Evolutionary conservation across 768 basidiomycete genomes (phyloP), one percentile per base, ranked within the genome.

Genomic region (Paxillus involutus): DNA sequence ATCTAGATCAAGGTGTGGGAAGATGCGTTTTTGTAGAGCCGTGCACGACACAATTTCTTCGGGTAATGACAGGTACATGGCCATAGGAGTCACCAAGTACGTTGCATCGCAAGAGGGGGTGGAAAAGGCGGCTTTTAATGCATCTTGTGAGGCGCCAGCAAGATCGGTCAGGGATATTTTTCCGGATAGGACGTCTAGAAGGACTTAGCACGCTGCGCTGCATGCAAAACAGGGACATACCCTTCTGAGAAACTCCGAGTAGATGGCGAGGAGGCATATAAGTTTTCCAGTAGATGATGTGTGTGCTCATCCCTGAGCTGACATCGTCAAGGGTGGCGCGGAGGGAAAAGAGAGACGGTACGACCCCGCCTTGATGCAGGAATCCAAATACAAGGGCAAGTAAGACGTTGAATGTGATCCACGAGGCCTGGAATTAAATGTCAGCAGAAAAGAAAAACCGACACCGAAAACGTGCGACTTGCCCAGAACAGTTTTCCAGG

Each of bases 241-340:
- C 68, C 50, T 33, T 41, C 48, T 50, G 56, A 7, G 52, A 55
- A 9, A 71, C 47, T 7, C 59, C 72, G 19, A 76, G 69, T 16
- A 76, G 49, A 55, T 74, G 71, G 37, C 68, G 57, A 2, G 75
- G 75, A 5, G 75, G 73, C 55, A 73, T 71, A 51, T 74, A 76
- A 3, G 72, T 76, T 57, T 73, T 76, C 75, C 75, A 76, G 41
- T 72, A 75, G 17, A 73, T 52, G 16, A 73, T 26, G 12, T 53
- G 55, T n/a, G 50, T 54, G 6, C 45, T 54, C 12, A 51, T 50
- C 39, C 21, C 44, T 16, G 58, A 2, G 8, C 47, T 13, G 7
- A 55, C 11, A 39, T 52, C 39, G 12, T 26, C 44, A 26, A 73
- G 54, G 13, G 41, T 39, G 9, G 65, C 64, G 50, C 71, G 71